A percentile compares a stretch with the other conserved stretches of the same genome.
Evolutionary conservation across 345 rosid species (phyloP).

Genomic region (thale cress (Arabidopsis thaliana)): DNA sequence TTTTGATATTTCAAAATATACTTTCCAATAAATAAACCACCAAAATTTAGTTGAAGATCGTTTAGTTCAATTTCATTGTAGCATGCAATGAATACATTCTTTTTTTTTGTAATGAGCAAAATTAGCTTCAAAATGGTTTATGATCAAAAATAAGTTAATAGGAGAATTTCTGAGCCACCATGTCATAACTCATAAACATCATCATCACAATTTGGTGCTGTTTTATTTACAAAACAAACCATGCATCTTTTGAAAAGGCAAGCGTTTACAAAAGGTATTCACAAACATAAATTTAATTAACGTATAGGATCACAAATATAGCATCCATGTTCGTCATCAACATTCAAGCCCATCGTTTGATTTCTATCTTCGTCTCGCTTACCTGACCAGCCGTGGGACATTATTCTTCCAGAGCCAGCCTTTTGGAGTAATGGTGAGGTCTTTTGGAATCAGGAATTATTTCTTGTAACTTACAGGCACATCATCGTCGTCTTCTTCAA

Average conservation of each 20-base stretch:
- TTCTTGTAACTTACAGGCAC: conserved; percentile 53
- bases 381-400: conserved; percentile 48
- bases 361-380: conserved; percentile 57
- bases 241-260: not conserved
- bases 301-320: conserved; percentile 32
- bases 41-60: not conserved
- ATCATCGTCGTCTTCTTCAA: conserved; percentile 69
- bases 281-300: conserved; percentile 36
- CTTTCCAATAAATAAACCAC: not conserved
- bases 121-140: too few species aligned
- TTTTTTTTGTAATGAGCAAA: too few species aligned
- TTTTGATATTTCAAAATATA: not conserved
- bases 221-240: conserved; percentile 37
- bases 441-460: conserved; percentile 1
- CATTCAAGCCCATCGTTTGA: conserved; percentile 72
- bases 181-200: not conserved
- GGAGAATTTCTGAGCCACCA: not conserved
- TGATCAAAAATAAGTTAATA: not conserved
- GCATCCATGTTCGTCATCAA: conserved; percentile 61
- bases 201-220: conserved; percentile 18
- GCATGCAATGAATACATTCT: not conserved
- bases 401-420: conserved; percentile 32
- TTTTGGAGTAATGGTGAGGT: not conserved
- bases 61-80: not conserved
- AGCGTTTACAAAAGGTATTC: conserved; percentile 29